Evolutionary conservation across 192 early-diverging fungal genomes (phyloP), one percentile per base, ranked within the genome.

Genomic region (Coemansia sp.): DNA sequence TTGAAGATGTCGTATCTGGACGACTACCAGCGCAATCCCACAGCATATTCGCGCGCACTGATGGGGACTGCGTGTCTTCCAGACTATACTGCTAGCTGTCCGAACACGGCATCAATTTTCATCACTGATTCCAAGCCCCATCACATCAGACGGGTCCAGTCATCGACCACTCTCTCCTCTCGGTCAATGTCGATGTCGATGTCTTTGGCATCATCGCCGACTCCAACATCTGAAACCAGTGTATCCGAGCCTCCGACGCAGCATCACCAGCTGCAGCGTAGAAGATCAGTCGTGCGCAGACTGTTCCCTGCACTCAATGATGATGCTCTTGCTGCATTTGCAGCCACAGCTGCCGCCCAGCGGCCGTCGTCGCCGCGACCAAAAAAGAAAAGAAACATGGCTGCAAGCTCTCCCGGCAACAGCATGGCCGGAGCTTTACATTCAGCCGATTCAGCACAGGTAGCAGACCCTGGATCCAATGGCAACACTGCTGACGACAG

Each of bases 1-100:
- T 49, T 79, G 7, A 66, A 51, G 26, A 64, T 79, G 65, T 21
- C 68, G 0, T 79, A 55, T 51, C 34, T 74, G 2, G 77, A 79
- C 42, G 77, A 79, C 48, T 79, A 79, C 59, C 68, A 70, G 61
- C 71, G 77, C 63, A 69, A 79, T 67, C 77, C 77, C 42, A 70
- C 63, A 13, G 77, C 71, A 29, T 79, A 79, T 39, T 73, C 66
- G 46, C 77, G 72, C 31, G 77, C 77, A 20, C 64, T 79, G 68
- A 72, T 74, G 71, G 77, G 69, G 18, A 60, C 65, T 7, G 53
- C 52, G 21, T 65, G 63, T 12, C 42, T 56, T 2, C 18, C 20
- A 26, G 51, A 57, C 31, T 12, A 5, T 18, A 59, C 18, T 33
- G 23, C 35, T 42, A 20, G 18, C 37, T 35, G 4, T 29, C 63